These are phyloP conservation scores for Solanum megistacrolobum DNA, from an alignment of 257 asterid genomes.

Conservation along the genomic window DNA sequence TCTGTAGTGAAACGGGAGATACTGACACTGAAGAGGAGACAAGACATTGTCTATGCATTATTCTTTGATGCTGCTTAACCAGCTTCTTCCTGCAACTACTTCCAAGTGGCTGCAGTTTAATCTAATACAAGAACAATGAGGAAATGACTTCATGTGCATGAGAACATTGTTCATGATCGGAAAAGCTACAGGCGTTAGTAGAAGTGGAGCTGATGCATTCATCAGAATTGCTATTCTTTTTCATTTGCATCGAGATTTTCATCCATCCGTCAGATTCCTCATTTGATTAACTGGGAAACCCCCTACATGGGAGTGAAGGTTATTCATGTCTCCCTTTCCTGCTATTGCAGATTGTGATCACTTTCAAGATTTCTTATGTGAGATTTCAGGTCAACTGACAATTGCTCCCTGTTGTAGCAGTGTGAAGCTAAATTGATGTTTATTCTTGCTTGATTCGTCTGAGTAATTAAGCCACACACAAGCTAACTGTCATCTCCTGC, in stretches of 20 bases:
- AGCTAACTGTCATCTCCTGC: neutral
- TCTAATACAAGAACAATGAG: neutral
- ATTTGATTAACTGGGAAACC: neutral
- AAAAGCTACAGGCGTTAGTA: neutral
- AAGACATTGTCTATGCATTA: conserved; percentile 54
- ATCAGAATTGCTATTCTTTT: neutral
- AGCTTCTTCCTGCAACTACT: neutral
- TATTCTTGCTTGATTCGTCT: neutral
- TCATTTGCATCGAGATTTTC: neutral
- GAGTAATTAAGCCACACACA: neutral
- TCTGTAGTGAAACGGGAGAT: conserved; percentile 55
- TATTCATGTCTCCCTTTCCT: neutral
- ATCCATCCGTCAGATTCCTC: neutral
- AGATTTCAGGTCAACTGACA: neutral
- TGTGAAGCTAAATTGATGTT: neutral
- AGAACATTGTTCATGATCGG: neutral
- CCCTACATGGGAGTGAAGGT: neutral
- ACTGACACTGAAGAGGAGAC: conserved; percentile 51
- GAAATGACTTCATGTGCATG: neutral
- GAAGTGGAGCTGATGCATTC: neutral
- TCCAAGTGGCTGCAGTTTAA: neutral
- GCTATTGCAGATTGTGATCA: neutral
- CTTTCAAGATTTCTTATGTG: neutral
- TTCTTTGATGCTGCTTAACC: conserved; percentile 39
- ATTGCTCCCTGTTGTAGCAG: neutral